Conservation (phyloP, 805 yeast species). For the Candida nonsorbophila region DNA sequence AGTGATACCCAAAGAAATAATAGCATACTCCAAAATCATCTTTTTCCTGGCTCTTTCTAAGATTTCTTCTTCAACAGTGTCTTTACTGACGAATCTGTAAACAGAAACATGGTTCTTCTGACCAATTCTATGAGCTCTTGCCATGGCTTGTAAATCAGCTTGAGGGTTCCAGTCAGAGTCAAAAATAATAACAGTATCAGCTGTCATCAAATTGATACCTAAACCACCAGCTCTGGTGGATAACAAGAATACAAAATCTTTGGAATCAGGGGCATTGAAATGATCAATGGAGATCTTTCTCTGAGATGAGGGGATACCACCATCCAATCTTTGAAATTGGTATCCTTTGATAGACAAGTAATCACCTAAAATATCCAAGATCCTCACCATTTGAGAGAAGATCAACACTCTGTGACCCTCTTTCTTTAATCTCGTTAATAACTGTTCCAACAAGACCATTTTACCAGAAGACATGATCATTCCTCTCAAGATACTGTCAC, state of each 20-base stretch:
- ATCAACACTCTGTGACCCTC: constrained; percentile 96
- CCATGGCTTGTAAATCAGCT: constrained; percentile 99
- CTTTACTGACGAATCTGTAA: constrained; percentile 94
- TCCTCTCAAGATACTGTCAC: constrained; percentile 83
- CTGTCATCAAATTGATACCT: constrained; percentile 98
- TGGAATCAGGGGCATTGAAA: constrained; percentile 88
- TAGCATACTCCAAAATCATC: constrained; percentile 97
- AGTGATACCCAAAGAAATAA: constrained; percentile 91
- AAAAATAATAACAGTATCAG: constrained; percentile 96
- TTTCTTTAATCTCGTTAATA: constrained; percentile 73
- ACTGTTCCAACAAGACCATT: constrained; percentile 91
- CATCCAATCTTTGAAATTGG: constrained; percentile 89
- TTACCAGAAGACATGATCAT: constrained; percentile 97
- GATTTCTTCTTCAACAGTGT: constrained; percentile 96
- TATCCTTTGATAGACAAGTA: constrained; percentile 83
- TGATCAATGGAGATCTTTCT: constrained; percentile 95
- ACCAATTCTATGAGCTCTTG: constrained; percentile 99
- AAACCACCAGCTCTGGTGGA: constrained; percentile 98
- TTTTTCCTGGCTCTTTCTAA: constrained; percentile 94
- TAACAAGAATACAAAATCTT: constrained; percentile 83
- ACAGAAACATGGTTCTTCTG: constrained; percentile 98
- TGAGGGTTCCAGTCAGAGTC: constrained; percentile 99
- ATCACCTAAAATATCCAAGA: constrained; percentile 92
- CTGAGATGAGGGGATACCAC: constrained; percentile 92
- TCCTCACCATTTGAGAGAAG: constrained; percentile 95